These are phyloP conservation scores for Xylariaceae sp. DNA, from an alignment of 2,329 filamentous ascomycete genomes.

Conservation along the genomic window DNA sequence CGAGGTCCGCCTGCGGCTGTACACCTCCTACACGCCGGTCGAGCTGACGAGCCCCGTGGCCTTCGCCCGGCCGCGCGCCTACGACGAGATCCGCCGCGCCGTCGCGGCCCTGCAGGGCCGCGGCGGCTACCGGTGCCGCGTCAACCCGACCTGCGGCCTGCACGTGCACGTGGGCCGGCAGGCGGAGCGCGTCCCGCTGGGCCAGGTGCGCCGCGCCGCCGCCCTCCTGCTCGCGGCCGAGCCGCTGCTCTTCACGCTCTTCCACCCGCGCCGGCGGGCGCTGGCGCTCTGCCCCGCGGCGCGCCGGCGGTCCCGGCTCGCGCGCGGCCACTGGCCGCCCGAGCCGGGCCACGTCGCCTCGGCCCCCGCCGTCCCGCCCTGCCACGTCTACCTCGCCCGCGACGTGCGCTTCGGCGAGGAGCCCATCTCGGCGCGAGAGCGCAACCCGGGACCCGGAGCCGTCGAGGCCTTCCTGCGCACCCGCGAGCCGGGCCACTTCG, in stretches of 20 bases:
- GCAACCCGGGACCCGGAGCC: neutral
- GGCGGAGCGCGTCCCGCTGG: conserved; percentile 5
- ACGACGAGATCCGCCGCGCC: conserved; percentile 6
- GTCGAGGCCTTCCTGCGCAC: conserved; percentile 9
- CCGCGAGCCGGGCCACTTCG: conserved; percentile 7
- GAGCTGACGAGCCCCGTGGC: conserved; percentile 11
- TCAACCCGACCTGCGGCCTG: conserved; percentile 10
- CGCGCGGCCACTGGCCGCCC: neutral
- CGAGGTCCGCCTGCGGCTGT: too few relatives aligned
- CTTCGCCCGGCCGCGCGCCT: conserved; percentile 4
- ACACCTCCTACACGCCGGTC: too few relatives aligned
- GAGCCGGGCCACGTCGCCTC: neutral
- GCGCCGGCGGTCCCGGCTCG: conserved; percentile 4
- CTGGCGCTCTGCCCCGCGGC: conserved; percentile 6
- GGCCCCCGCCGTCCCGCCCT: neutral
- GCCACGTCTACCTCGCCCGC: conserved; percentile 9
- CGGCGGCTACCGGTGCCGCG: conserved; percentile 5
- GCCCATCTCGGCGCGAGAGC: conserved; percentile 3
- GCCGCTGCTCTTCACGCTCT: conserved; percentile 10
- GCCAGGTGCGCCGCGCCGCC: conserved; percentile 9
- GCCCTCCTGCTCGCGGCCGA: conserved; percentile 12
- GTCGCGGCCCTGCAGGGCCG: conserved; percentile 4
- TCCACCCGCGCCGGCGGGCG: conserved; percentile 5
- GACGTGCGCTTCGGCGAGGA: conserved; percentile 9
- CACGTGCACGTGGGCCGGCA: conserved; percentile 18